phyloP scores from a whole-genome alignment of 2,329 filamentous ascomycete genomes.

The Colletotrichum paranaense region DNA sequence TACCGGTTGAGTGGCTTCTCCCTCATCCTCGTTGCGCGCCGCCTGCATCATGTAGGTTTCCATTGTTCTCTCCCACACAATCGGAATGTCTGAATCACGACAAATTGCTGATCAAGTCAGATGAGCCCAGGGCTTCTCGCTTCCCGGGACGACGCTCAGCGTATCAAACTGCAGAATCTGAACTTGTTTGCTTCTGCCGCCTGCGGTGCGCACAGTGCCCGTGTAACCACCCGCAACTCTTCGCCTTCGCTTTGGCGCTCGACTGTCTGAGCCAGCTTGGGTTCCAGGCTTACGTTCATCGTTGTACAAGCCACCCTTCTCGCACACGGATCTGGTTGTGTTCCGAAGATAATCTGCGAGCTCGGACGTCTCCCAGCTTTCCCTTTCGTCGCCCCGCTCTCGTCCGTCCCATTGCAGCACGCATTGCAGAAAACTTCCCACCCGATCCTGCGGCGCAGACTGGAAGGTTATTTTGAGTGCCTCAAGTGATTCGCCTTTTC shows the following conservation, averaged over 20 bases:
- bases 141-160: conserved; percentile 22
- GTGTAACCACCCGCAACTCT: conserved; percentile 4
- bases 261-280: not conserved
- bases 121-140: conserved; percentile 25
- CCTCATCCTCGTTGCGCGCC: not conserved
- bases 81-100: conserved; percentile 27
- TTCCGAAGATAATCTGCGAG: not conserved
- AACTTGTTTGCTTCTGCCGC: conserved; percentile 14
- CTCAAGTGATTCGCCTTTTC: not conserved
- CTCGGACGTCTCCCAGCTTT: conserved; percentile 10
- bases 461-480: conserved; percentile 2
- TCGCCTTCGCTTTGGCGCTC: conserved; percentile 4
- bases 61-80: conserved; percentile 1
- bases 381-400: not conserved
- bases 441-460: not conserved
- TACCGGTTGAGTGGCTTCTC: not conserved
- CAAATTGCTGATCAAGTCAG: conserved; percentile 32
- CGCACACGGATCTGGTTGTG: not conserved
- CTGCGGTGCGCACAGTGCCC: not conserved
- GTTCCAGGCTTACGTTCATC: not conserved
- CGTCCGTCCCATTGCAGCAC: not conserved
- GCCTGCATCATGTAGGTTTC: conserved; percentile 1
- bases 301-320: not conserved
- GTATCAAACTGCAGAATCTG: conserved; percentile 28
- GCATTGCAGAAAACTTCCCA: not conserved